Conservation (phyloP, 345 rosid genomes). For the Clarkia xantiana region DNA sequence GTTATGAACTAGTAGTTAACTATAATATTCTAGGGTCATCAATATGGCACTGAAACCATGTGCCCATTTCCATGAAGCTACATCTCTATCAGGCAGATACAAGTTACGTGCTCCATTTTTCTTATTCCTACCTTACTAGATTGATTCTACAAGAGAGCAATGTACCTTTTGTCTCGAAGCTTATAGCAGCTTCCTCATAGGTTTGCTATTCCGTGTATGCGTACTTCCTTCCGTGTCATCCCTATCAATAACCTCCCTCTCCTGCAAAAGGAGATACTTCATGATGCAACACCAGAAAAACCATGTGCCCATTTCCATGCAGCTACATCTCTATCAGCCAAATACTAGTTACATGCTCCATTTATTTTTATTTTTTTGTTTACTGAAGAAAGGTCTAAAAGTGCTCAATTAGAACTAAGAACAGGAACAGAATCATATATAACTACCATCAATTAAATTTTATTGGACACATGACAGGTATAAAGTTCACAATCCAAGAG, state of each 20-base stretch:
- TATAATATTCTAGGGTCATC: too few species aligned
- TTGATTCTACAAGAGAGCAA: not conserved
- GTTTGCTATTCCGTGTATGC: conserved; percentile 6
- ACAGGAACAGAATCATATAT: not conserved
- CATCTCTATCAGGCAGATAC: too few species aligned
- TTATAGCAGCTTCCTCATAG: conserved; percentile 16
- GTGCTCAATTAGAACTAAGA: not conserved
- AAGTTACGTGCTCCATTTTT: too few species aligned
- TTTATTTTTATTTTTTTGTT: not conserved
- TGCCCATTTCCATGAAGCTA: too few species aligned
- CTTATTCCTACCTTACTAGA: not conserved
- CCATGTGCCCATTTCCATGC: not conserved
- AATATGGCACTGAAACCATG: too few species aligned
- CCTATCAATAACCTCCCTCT: not conserved
- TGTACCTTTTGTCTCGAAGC: conserved; percentile 18
- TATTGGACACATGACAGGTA: too few species aligned
- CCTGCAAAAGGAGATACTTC: not conserved
- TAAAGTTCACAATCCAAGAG: too few species aligned
- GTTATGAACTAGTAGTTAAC: too few species aligned
- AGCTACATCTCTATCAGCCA: too few species aligned
- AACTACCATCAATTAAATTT: too few species aligned
- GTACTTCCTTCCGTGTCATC: conserved; percentile 4
- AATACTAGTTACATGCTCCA: too few species aligned
- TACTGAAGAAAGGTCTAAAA: not conserved
- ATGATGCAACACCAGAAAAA: not conserved